phyloP scores from a whole-genome alignment of 2,329 filamentous ascomycete genomes.

The Celoporthe dispersa region DNA sequence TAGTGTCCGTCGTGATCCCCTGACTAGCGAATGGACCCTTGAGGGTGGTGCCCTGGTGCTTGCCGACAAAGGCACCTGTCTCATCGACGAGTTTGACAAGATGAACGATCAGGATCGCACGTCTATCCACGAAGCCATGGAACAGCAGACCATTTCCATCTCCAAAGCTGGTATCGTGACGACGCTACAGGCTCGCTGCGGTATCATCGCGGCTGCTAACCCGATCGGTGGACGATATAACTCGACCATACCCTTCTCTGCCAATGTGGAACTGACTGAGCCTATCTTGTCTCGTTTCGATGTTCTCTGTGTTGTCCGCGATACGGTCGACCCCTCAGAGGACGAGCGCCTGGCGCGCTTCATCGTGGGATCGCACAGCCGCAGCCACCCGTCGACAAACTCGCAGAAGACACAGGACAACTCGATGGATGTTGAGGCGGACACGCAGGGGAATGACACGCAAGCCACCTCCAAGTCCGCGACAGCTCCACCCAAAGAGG shows the following conservation, averaged over 20 bases:
- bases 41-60: slow-evolving; percentile 95
- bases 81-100: slow-evolving; percentile 99
- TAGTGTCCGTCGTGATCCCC: slow-evolving; percentile 90
- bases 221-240: slow-evolving; percentile 97
- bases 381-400: slow-evolving; percentile 69
- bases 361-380: slow-evolving; percentile 91
- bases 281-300: slow-evolving; percentile 98
- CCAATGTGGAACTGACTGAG: slow-evolving; percentile 96
- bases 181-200: slow-evolving; percentile 92
- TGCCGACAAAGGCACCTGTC: slow-evolving; percentile 89
- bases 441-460: slow-evolving; percentile 42
- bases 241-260: slow-evolving; percentile 90
- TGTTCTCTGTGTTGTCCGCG: slow-evolving; percentile 92
- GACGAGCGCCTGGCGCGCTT: slow-evolving; percentile 94
- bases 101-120: slow-evolving; percentile 99
- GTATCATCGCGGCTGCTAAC: slow-evolving; percentile 95
- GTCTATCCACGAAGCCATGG: slow-evolving; percentile 99
- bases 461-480: slow-evolving; percentile 33
- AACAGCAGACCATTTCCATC: slow-evolving; percentile 99
- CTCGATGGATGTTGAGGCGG: slow-evolving; percentile 67
- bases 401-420: slow-evolving; percentile 51
- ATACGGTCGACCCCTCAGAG: slow-evolving; percentile 89
- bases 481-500: slow-evolving; percentile 47
- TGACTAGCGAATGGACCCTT: slow-evolving; percentile 96
- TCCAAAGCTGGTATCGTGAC: slow-evolving; percentile 98